A percentile compares a stretch with the other conserved stretches of the same genome.
Conservation (phyloP, 1,139 yeast species). For the Debaryomyces subglobosus region DNA sequence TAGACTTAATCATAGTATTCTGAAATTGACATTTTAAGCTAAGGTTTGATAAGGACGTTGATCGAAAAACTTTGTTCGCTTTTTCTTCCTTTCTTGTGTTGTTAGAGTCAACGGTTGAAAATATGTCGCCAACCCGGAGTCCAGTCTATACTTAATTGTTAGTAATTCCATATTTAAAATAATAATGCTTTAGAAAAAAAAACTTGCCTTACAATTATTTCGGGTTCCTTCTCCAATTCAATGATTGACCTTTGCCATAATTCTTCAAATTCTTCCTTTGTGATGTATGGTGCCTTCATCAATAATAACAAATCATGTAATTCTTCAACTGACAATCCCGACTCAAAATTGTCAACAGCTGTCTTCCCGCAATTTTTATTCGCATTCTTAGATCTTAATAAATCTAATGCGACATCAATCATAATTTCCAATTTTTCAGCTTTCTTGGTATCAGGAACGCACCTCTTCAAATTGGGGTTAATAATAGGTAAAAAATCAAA, state of each 20-base stretch:
- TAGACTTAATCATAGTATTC: slow-evolving; percentile 53
- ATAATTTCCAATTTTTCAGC: slow-evolving; percentile 70
- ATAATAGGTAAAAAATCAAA: slow-evolving; percentile 59
- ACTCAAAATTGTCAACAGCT: slow-evolving; percentile 38
- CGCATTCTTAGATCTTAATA: slow-evolving; percentile 73
- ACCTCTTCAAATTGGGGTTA: slow-evolving; percentile 46
- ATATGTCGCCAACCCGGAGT: slow-evolving; percentile 27
- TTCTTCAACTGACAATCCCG: slow-evolving; percentile 57
- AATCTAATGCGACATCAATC: slow-evolving; percentile 66
- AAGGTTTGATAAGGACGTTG: slow-evolving; percentile 70
- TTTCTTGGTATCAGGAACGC: slow-evolving; percentile 78
- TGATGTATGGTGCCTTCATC: slow-evolving; percentile 60
- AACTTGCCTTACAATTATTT: slow-evolving; percentile 87
- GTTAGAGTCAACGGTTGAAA: slow-evolving; percentile 32
- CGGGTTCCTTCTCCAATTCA: slow-evolving; percentile 72
- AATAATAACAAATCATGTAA: slow-evolving; percentile 61
- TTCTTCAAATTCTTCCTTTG: slow-evolving; percentile 77
- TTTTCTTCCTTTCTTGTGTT: slow-evolving; percentile 35
- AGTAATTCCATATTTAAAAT: slow-evolving; percentile 16
- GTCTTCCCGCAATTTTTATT: slow-evolving; percentile 63
- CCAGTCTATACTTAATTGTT: slow-evolving; percentile 33
- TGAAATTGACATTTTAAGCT: slow-evolving; percentile 63
- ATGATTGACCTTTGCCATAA: slow-evolving; percentile 72
- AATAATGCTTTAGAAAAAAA: slow-evolving; percentile 11
- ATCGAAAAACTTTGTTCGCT: slow-evolving; percentile 61